phyloP scores from a whole-genome alignment of 371 early-diverging fungal species.

The Amoeboradix gromovi region DNA sequence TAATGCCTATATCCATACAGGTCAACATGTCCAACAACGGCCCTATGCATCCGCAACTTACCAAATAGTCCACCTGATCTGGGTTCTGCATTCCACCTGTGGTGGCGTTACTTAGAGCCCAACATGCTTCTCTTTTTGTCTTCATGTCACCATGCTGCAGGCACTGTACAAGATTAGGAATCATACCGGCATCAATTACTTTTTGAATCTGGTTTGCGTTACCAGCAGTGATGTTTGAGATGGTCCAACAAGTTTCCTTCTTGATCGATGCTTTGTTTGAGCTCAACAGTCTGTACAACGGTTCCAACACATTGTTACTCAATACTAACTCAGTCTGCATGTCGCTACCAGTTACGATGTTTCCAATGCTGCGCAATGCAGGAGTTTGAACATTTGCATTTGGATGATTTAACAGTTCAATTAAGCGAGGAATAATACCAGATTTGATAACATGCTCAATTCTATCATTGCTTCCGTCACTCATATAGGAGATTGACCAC shows the following conservation, averaged over 20 bases:
- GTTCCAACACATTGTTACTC: slow-evolving; percentile 54
- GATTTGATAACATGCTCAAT: slow-evolving; percentile 85
- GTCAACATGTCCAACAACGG: slow-evolving; percentile 74
- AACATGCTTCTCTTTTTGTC: slow-evolving; percentile 97
- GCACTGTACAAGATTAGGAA: slow-evolving; percentile 67
- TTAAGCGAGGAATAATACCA: slow-evolving; percentile 71
- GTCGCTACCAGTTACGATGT: slow-evolving; percentile 97
- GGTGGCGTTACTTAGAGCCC: slow-evolving; percentile 96
- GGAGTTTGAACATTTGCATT: slow-evolving; percentile 75
- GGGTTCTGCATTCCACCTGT: slow-evolving; percentile 63
- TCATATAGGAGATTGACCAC: slow-evolving; percentile 97
- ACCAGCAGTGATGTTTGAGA: slow-evolving; percentile 99
- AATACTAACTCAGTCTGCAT: slow-evolving; percentile 75
- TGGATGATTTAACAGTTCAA: slow-evolving; percentile 64
- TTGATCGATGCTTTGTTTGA: slow-evolving; percentile 72
- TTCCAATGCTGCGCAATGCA: slow-evolving; percentile 88
- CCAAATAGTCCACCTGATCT: slow-evolving; percentile 59
- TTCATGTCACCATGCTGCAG: slow-evolving; percentile 71
- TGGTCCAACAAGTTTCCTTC: slow-evolving; percentile 99
- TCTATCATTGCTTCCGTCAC: slow-evolving; percentile 74
- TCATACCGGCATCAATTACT: slow-evolving; percentile 74
- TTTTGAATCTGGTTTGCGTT: slow-evolving; percentile 70
- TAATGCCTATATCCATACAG: slow-evolving; percentile 67
- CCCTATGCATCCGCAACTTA: slow-evolving; percentile 62
- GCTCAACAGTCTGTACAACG: slow-evolving; percentile 44